phyloP scores from a whole-genome alignment of 352 stramenopile species.

The Peronosclerospora sorghi region DNA sequence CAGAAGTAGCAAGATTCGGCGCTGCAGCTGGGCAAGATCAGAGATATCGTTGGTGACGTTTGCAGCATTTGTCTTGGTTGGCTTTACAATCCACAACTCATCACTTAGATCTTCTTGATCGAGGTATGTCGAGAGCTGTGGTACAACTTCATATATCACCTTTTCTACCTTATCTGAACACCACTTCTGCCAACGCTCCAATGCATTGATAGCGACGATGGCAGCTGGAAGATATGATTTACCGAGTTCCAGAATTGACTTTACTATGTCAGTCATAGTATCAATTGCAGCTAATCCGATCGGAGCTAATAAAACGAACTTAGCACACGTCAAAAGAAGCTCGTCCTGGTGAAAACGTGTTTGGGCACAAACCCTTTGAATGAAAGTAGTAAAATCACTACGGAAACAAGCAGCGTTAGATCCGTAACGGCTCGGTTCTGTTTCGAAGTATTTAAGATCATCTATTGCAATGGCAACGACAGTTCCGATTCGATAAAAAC shows the following conservation, averaged over 20 bases:
- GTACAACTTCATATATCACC: conserved; percentile 30
- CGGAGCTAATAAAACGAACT: conserved; percentile 51
- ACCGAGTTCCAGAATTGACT: conserved; percentile 46
- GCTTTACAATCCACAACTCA: conserved; percentile 2
- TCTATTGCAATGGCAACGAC: conserved; percentile 24
- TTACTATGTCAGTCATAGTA: conserved; percentile 23
- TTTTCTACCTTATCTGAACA: conserved; percentile 18
- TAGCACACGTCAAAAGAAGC: conserved; percentile 42
- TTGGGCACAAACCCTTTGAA: conserved; percentile 30
- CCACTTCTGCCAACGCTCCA: conserved; percentile 45
- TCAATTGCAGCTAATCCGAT: conserved; percentile 23
- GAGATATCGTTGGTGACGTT: conserved; percentile 9
- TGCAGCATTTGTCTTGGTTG: background rate
- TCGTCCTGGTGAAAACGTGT: conserved; percentile 72
- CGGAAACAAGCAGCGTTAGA: conserved; percentile 4
- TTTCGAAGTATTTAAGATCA: conserved; percentile 18
- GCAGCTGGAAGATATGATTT: conserved; percentile 52
- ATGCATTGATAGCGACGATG: conserved; percentile 33
- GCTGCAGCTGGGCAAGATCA: conserved; percentile 41
- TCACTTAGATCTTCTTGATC: conserved; percentile 23
- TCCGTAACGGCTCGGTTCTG: background rate
- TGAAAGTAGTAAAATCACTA: conserved; percentile 32
- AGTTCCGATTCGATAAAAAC: conserved; percentile 48
- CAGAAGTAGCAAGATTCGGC: conserved; percentile 48
- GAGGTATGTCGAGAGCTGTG: conserved; percentile 42